phyloP scores from a whole-genome alignment of 2,329 filamentous ascomycete genomes.

The Neonectria ditissima region DNA sequence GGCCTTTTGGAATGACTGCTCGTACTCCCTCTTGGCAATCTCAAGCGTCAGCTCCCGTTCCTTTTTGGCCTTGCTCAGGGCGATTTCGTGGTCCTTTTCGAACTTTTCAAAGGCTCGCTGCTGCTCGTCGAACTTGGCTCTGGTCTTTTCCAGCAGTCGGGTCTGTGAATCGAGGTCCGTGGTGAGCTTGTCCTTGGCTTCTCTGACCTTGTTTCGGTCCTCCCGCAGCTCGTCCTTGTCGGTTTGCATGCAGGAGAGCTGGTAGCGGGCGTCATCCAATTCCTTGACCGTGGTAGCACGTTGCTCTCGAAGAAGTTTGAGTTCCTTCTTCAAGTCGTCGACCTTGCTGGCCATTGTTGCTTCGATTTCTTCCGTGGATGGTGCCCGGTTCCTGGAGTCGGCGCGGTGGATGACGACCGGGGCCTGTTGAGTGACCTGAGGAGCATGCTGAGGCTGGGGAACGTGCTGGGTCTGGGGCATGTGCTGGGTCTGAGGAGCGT shows the following conservation, averaged over 20 bases:
- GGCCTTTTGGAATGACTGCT: slow-evolving; percentile 27
- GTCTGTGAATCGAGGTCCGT: slow-evolving; percentile 34
- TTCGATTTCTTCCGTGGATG: slow-evolving; percentile 39
- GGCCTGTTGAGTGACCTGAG: slow-evolving; percentile 2
- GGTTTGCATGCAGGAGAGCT: slow-evolving; percentile 39
- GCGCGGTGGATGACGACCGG: slow-evolving; percentile 8
- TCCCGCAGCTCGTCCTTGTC: slow-evolving; percentile 44
- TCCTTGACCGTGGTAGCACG: slow-evolving; percentile 40
- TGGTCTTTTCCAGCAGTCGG: slow-evolving; percentile 27
- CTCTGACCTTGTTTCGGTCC: slow-evolving; percentile 41
- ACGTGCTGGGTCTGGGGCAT: slow-evolving; percentile 19
- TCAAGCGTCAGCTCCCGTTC: slow-evolving; percentile 34
- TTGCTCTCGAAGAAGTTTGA: slow-evolving; percentile 37
- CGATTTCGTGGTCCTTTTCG: slow-evolving; percentile 35
- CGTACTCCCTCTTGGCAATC: slow-evolving; percentile 38
- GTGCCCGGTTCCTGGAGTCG: slow-evolving; percentile 23
- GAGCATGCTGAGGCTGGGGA: neutral
- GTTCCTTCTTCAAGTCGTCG: slow-evolving; percentile 39
- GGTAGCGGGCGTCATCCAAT: slow-evolving; percentile 40
- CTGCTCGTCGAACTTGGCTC: slow-evolving; percentile 33
- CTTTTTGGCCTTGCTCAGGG: slow-evolving; percentile 35
- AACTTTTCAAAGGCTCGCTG: slow-evolving; percentile 33
- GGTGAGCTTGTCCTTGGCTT: slow-evolving; percentile 38
- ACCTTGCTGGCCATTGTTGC: slow-evolving; percentile 36
- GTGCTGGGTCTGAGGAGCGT: slow-evolving; percentile 24